phyloP scores from a whole-genome alignment of 345 rosid species.

The Hirschfeldia incana region DNA sequence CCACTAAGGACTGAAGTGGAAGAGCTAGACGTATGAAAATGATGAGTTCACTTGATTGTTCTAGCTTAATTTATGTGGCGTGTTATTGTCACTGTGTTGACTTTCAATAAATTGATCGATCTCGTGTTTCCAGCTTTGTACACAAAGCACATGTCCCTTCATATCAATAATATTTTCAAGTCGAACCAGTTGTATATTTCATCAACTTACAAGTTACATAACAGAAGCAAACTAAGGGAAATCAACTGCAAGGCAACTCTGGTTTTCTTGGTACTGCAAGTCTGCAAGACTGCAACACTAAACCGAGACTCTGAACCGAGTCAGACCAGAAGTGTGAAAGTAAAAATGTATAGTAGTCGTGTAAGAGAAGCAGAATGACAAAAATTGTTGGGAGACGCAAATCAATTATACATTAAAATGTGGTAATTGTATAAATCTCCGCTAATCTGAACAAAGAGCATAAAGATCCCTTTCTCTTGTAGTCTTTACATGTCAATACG shows the following conservation, averaged over 20 bases:
- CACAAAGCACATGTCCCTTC: neutral
- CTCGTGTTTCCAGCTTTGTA: neutral
- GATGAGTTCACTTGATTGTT: neutral
- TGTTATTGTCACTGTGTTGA: neutral
- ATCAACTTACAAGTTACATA: neutral
- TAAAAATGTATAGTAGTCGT: neutral
- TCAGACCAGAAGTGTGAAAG: neutral
- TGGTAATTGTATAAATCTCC: slow-evolving; percentile 23
- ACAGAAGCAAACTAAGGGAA: neutral
- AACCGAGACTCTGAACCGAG: neutral
- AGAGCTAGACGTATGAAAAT: slow-evolving; percentile 55
- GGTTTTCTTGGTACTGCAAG: neutral
- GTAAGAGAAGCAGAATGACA: neutral
- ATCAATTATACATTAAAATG: slow-evolving; percentile 2
- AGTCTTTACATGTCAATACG: slow-evolving; percentile 34
- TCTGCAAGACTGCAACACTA: neutral
- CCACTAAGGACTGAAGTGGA: slow-evolving; percentile 55
- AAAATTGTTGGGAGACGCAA: neutral
- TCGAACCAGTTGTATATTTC: neutral
- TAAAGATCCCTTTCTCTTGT: slow-evolving; percentile 9
- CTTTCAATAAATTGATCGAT: neutral
- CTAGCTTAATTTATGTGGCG: neutral
- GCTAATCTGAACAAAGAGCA: slow-evolving; percentile 29
- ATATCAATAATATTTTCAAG: neutral
- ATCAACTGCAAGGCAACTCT: neutral